Percentiles rank a stretch among this genome's conserved stretches.
phyloP scores from a whole-genome alignment of 306 rosid genomes.

The Myrica gale region DNA sequence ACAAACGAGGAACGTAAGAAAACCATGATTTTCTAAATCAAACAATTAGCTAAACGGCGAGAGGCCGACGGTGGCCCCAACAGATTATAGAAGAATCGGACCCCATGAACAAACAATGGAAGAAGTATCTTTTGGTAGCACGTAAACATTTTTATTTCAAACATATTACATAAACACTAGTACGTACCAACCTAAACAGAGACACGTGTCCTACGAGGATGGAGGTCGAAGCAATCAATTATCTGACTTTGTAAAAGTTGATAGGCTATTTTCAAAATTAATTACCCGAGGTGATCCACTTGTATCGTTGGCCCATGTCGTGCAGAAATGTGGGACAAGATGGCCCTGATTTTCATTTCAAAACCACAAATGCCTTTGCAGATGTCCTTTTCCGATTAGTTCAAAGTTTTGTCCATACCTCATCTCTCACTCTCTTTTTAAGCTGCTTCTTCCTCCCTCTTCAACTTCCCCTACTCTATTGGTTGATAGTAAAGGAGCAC shows the following conservation, averaged over 20 bases:
- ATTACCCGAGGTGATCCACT: neutral
- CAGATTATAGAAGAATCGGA: too few species aligned
- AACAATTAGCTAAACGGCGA: too few species aligned
- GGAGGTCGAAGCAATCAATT: neutral
- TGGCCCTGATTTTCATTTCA: conserved; percentile 15
- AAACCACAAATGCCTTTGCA: conserved; percentile 5
- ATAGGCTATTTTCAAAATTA: conserved; percentile 21
- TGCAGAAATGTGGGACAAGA: conserved; percentile 16
- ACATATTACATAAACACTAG: too few species aligned
- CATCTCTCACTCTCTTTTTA: conserved; percentile 18
- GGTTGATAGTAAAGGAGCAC: neutral
- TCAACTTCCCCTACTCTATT: conserved; percentile 10
- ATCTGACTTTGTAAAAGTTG: neutral
- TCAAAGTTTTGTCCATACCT: conserved; percentile 4
- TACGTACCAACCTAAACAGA: neutral
- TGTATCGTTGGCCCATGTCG: neutral
- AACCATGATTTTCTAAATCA: too few species aligned
- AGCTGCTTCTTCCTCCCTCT: conserved; percentile 8
- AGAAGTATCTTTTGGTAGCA: conserved; percentile 21
- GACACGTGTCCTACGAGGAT: conserved; percentile 3
- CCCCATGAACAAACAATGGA: conserved; percentile 10
- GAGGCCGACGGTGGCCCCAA: too few species aligned
- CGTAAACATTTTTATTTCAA: conserved; percentile 6
- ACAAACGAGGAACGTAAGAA: too few species aligned
- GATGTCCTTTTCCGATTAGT: conserved; percentile 13